Conservation (phyloP, 352 stramenopile species). For the Phytophthora quininea region DNA sequence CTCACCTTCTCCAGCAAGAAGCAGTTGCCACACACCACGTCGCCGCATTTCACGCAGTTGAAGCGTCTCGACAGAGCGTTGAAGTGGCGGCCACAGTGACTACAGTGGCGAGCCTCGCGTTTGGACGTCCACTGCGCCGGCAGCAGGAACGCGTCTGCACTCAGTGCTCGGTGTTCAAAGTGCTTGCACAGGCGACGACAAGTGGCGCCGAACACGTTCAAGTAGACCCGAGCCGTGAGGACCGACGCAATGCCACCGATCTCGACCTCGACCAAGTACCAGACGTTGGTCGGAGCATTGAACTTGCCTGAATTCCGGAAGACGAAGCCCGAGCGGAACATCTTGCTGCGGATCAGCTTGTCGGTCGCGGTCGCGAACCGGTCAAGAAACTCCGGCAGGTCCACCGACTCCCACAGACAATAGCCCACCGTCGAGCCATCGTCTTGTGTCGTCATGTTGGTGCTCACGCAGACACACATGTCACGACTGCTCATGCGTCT, state of each 20-base stretch:
- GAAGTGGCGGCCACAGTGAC: constrained; percentile 32
- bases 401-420: constrained; percentile 64
- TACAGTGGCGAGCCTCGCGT: constrained; percentile 26
- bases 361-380: constrained; percentile 20
- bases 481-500: constrained; percentile 45
- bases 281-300: constrained; percentile 50
- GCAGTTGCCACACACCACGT: constrained; percentile 33
- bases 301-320: constrained; percentile 41
- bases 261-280: constrained; percentile 49
- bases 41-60: constrained; percentile 36
- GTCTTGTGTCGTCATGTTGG: constrained; percentile 23
- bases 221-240: constrained; percentile 39
- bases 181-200: constrained; percentile 46
- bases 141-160: constrained; percentile 41
- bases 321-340: constrained; percentile 53
- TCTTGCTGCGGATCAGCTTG: constrained; percentile 44
- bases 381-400: constrained; percentile 41
- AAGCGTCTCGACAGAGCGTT: constrained; percentile 33
- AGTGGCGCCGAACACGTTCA: constrained; percentile 51
- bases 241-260: constrained; percentile 29
- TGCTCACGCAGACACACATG: constrained; percentile 40
- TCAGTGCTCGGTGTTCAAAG: constrained; percentile 40
- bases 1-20: constrained; percentile 40
- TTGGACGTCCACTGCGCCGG: constrained; percentile 38
- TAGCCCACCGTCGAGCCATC: constrained; percentile 57